These are phyloP conservation scores for Yarrowia divulgata DNA, from an alignment of 805 yeast genomes.

Conservation along the genomic window DNA sequence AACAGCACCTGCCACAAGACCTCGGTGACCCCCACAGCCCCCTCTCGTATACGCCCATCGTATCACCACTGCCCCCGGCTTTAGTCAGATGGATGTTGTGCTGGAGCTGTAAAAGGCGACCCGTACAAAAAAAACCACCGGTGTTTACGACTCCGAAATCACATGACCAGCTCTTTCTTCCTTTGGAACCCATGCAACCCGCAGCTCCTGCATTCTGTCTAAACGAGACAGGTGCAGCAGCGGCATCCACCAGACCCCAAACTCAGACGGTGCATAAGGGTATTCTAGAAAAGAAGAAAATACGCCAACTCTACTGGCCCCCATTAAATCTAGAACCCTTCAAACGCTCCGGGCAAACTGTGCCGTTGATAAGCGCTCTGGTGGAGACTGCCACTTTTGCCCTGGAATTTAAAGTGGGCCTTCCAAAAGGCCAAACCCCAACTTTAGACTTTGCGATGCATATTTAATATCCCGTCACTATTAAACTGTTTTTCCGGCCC, in stretches of 20 bases:
- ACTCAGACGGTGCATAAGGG: neutral
- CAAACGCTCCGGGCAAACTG: neutral
- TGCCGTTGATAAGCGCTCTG: no score
- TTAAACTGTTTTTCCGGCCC: conserved; percentile 1
- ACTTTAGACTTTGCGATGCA: neutral
- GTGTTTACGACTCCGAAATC: neutral
- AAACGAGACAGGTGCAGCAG: conserved; percentile 22
- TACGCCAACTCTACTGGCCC: neutral
- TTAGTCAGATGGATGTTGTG: neutral
- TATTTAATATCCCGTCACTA: conserved; percentile 13
- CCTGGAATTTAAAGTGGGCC: neutral
- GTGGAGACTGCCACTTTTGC: neutral
- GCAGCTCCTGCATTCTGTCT: conserved; percentile 24
- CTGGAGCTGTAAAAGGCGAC: neutral
- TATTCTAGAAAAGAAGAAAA: conserved; percentile 18
- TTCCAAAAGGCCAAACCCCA: no score
- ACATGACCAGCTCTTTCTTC: neutral
- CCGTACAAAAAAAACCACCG: neutral
- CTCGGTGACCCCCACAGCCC: no score
- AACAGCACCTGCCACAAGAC: no score
- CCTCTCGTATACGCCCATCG: no score
- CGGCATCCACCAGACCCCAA: neutral
- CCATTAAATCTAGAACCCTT: neutral
- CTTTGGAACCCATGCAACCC: conserved; percentile 5
- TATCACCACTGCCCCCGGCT: no score